These are phyloP conservation scores for Xanthoconium purpureum DNA, from an alignment of 768 basidiomycete species.

Conservation along the genomic window DNA sequence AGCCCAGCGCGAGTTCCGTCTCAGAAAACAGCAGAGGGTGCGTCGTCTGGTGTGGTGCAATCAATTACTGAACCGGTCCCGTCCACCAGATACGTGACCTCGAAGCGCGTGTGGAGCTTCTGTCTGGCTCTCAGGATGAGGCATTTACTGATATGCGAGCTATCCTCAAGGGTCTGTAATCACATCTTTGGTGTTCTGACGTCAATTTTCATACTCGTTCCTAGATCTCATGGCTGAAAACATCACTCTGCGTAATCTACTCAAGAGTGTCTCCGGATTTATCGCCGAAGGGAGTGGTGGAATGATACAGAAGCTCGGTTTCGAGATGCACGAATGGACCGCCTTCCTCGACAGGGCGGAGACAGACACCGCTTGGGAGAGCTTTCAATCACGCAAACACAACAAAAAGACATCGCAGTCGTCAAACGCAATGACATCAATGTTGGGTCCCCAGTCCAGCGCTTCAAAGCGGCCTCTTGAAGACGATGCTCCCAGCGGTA, in stretches of 20 bases:
- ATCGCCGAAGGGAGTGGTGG: conserved; percentile 87
- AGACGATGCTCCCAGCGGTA: conserved; percentile 24
- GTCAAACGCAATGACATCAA: conserved; percentile 29
- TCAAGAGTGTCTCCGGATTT: conserved; percentile 72
- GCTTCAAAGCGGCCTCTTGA: conserved; percentile 28
- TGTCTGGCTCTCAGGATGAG: conserved; percentile 91
- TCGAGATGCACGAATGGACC: conserved; percentile 74
- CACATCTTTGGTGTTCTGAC: neutral
- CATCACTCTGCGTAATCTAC: conserved; percentile 72
- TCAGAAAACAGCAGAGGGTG: conserved; percentile 87
- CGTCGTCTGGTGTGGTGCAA: conserved; percentile 14
- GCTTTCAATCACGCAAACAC: conserved; percentile 70
- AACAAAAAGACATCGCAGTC: conserved; percentile 30
- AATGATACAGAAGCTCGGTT: conserved; percentile 73
- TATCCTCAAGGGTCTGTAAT: conserved; percentile 64
- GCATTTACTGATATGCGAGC: conserved; percentile 78
- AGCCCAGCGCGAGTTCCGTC: conserved; percentile 89
- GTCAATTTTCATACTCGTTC: conserved; percentile 5
- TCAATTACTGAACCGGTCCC: neutral
- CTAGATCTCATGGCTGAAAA: conserved; percentile 89
- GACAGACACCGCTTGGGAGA: conserved; percentile 92
- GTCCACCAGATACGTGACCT: conserved; percentile 81
- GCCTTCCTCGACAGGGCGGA: conserved; percentile 81
- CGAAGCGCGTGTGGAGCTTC: conserved; percentile 91
- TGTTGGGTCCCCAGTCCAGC: conserved; percentile 25